Base-by-base conservation (phyloP, 1,139 yeast species). In the Yamadazyma spencermartinsiae region DNA sequence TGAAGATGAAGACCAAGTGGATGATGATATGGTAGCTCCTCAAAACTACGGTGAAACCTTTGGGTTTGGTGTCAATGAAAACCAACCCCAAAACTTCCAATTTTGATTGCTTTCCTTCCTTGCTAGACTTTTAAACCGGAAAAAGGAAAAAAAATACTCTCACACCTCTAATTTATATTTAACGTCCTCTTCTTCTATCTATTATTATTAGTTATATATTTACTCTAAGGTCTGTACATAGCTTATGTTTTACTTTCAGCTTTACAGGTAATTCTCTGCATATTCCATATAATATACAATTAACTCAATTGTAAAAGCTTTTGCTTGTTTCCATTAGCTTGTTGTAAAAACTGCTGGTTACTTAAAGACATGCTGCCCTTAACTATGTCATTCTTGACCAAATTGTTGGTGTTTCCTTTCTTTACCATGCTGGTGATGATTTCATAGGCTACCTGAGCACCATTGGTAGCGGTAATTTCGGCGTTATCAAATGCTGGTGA, bases 1-100 rank as follows among this genome's bases (percentile, higher is more conserved):
- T 41, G 95, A 84, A 45, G 94, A 84, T 43, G 97, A 87, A 40
- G 84, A 72, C 38, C 80, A 72, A 40, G 85, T 82, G 43, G 88
- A 82, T 51, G 89, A 80, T 51, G 80, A 84, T 43, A 87, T 83
- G 40, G 72, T 90, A 60, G 92, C 86, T 46, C 96, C 97, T 29
- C 82, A 82, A 53, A 79, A 84, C 46, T 76, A 82, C 44, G 95
- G 94, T 33, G 90, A 87, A 55, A 80, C 92, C 35, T 92, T 85
- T 64, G 88, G 92, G 3, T 92, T 92, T 63, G 96, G 96, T 46
- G 79, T 86, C 48, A 66, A 72, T 45, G 63, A 65, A 40, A 52
- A 58, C 46, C 33, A 30, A 19, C 70, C 61, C 43, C 74, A 68
- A 48, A 76, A 75, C 50, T 77, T 76, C 58, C 69, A 74, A 48